These are phyloP conservation scores for Aspergillus cejpii DNA, from an alignment of 2,329 filamentous ascomycete genomes.

Conservation along the genomic window DNA sequence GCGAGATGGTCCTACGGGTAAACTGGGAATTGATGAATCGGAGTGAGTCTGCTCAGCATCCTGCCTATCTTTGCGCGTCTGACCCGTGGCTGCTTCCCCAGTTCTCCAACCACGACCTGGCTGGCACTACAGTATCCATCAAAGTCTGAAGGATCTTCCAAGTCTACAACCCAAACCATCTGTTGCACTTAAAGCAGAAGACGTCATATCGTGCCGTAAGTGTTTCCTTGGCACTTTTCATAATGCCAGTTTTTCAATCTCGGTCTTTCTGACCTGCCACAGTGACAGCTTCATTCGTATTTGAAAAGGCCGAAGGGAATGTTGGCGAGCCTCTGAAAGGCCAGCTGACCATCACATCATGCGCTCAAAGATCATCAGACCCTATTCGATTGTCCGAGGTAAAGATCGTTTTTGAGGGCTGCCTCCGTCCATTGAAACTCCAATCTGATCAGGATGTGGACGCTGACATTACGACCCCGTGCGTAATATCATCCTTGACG, in stretches of 20 bases:
- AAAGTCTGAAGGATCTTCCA: conserved; percentile 39
- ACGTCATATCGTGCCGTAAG: conserved; percentile 45
- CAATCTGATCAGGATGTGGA: conserved; percentile 27
- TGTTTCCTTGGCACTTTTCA: conserved; percentile 9
- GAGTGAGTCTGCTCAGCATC: conserved; percentile 21
- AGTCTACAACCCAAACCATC: conserved; percentile 38
- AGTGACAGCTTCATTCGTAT: conserved; percentile 49
- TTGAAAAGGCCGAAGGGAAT: conserved; percentile 50
- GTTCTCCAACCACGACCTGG: conserved; percentile 33
- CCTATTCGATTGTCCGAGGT: conserved; percentile 46
- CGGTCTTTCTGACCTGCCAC: conserved; percentile 15
- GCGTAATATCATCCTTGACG: conserved; percentile 28
- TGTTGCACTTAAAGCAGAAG: conserved; percentile 44
- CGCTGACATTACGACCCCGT: conserved; percentile 18
- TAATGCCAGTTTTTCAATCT: neutral
- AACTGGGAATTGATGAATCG: conserved; percentile 51
- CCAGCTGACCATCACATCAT: conserved; percentile 50
- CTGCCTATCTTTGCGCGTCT: neutral
- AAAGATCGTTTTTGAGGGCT: conserved; percentile 49
- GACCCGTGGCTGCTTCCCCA: conserved; percentile 11
- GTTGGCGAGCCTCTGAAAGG: conserved; percentile 53
- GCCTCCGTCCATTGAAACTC: conserved; percentile 40
- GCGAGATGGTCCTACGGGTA: conserved; percentile 46
- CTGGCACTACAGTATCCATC: conserved; percentile 44
- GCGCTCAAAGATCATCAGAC: conserved; percentile 40